phyloP scores from a whole-genome alignment of 2,329 filamentous ascomycete genomes.

The Aureobasidium sp. region DNA sequence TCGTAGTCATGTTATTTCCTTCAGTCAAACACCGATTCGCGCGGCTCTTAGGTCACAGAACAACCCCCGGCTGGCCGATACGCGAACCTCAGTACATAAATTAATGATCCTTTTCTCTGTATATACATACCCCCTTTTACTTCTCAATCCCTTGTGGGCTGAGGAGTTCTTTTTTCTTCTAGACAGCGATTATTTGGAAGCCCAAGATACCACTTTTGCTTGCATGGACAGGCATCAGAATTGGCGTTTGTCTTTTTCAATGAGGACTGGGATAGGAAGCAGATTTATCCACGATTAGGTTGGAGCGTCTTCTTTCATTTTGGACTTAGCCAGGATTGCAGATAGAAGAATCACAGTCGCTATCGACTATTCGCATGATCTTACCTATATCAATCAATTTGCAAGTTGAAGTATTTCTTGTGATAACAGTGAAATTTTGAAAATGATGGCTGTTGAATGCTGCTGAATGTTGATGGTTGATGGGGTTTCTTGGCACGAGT shows the following conservation, averaged over 20 bases:
- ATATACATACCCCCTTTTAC: slow-evolving; percentile 1
- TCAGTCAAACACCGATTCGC: neutral
- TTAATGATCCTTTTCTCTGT: slow-evolving; percentile 13
- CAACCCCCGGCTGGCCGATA: slow-evolving; percentile 4
- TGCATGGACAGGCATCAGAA: slow-evolving; percentile 10
- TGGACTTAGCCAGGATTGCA: slow-evolving; percentile 6
- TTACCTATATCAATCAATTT: neutral
- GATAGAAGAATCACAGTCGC: neutral
- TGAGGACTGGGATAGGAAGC: neutral
- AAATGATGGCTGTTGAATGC: neutral
- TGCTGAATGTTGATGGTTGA: neutral
- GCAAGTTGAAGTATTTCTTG: neutral
- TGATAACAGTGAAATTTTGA: neutral
- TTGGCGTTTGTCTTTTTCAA: slow-evolving; percentile 2
- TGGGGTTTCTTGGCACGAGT: neutral
- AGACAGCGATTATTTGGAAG: neutral
- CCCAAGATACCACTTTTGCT: slow-evolving; percentile 9
- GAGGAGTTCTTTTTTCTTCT: neutral
- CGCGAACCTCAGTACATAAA: neutral
- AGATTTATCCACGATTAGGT: neutral
- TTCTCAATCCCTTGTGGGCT: neutral
- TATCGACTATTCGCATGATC: neutral
- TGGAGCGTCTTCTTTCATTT: neutral
- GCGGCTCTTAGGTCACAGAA: neutral
- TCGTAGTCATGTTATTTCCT: neutral